phyloP scores from a whole-genome alignment of 164 flowering plant genomes.

The Platanus orientalis region DNA sequence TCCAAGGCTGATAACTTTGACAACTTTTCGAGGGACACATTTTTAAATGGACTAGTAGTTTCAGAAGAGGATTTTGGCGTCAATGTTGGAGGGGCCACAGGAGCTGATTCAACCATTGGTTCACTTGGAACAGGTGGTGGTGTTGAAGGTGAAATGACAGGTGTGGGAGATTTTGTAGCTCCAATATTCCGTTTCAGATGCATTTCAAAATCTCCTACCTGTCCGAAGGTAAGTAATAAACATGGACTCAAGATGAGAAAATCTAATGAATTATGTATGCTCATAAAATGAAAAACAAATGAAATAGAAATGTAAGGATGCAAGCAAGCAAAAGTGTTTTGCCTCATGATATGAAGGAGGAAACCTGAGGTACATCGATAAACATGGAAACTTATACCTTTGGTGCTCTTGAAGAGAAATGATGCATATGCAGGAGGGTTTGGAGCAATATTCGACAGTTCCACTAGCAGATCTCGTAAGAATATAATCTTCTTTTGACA shows the following conservation, averaged over 20 bases:
- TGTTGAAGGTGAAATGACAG: conserved; percentile 39
- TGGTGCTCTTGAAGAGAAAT: no score
- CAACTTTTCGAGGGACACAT: conserved; percentile 41
- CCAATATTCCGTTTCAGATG: conserved; percentile 69
- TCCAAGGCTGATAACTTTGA: conserved; percentile 67
- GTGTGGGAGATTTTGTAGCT: conserved; percentile 31
- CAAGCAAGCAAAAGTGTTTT: not conserved
- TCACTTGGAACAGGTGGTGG: conserved; percentile 60
- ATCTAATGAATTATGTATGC: not conserved
- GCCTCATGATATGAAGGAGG: no score
- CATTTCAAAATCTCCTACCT: conserved; percentile 96
- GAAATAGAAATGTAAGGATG: not conserved
- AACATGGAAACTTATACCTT: no score
- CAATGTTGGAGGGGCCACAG: conserved; percentile 34
- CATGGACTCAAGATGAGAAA: not conserved
- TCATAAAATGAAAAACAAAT: not conserved
- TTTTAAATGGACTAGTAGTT: conserved; percentile 46
- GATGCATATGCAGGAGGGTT: no score
- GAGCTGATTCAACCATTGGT: conserved; percentile 50
- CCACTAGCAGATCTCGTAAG: no score
- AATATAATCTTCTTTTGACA: no score
- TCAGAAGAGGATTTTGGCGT: conserved; percentile 46
- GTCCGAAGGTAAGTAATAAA: conserved; percentile 10
- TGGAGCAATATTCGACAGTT: not conserved
- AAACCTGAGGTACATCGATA: no score